Base-by-base conservation (phyloP, 306 rosid species). In the Cyamopsis tetragonoloba region DNA sequence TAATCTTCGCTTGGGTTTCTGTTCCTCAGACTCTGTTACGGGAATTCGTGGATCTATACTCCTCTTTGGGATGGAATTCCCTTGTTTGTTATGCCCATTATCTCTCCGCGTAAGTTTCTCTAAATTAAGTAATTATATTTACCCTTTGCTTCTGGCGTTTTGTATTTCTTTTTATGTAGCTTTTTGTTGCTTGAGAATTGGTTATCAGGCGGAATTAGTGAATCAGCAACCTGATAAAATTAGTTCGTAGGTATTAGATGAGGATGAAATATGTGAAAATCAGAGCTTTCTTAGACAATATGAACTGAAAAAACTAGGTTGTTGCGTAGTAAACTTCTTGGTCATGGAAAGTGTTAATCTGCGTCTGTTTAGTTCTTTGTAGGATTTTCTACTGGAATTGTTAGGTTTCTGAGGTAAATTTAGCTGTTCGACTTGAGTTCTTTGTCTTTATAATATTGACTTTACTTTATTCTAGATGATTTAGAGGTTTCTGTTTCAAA, bases 1-100 rank as follows among this genome's bases (percentile, higher is more conserved):
- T 90, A 48, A 74, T 90, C 28, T 93, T 90, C 55, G 78, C 96
- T 81, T 93, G 99, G 99, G 85, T 85, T 81, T 93, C 99, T 53
- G 78, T 88, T 80, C 79, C 82, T 3, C 82, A 85, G 48, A 54
- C 74, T 1, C 74, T 75, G 58, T 71, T 90, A 74, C 56, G 44
- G 11, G 84, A 81, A 70, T 82, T 76, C 37, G 88, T 90, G 10
- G 83, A 93, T 47, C 79, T 93, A 62, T 93, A 88, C 55, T 78
- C 89, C 1, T 85, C 96, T 64, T 82, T 90, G 3, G 83, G 96
- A 15, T 93, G 97, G 96, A 86, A 90, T 73, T 86, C 92, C 14
- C 95, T 93, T 30, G 86, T 93, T 57, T 90, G 89, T 77, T 83
- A 82, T 80, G 83, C 97, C 56, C 76, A 90, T 83, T 90, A 83